Conservation (phyloP, 2,329 filamentous ascomycete genomes). For the Penicillium paneum region DNA sequence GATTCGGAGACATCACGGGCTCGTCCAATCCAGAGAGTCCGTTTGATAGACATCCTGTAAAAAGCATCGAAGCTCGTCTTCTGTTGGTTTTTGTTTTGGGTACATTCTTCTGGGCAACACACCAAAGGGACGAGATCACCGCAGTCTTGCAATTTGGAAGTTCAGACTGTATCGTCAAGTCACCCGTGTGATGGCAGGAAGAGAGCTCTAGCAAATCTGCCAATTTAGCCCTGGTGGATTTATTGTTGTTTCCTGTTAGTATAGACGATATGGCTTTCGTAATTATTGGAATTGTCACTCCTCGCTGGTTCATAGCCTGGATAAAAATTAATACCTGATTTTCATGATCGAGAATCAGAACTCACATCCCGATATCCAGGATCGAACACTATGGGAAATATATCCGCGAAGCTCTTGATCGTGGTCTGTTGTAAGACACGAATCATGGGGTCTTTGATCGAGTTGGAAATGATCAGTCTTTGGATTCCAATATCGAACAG, state of each 20-base stretch:
- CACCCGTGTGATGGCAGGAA: background rate
- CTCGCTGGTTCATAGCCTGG: constrained; percentile 38
- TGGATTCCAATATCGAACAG: constrained; percentile 30
- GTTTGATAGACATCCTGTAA: background rate
- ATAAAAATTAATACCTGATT: background rate
- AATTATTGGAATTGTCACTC: constrained; percentile 34
- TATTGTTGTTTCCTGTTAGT: constrained; percentile 22
- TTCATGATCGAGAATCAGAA: background rate
- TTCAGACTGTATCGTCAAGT: background rate
- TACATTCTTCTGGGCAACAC: constrained; percentile 29
- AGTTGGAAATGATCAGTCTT: constrained; percentile 15
- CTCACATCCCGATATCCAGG: constrained; percentile 32
- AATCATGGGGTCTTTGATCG: constrained; percentile 3
- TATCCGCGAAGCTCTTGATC: constrained; percentile 19
- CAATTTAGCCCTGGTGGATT: constrained; percentile 15
- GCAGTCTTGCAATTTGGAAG: constrained; percentile 13
- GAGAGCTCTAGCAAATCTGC: constrained; percentile 3
- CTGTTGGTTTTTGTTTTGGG: constrained; percentile 12
- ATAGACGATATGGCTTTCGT: constrained; percentile 35
- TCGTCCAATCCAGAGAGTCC: background rate
- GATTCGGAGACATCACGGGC: background rate
- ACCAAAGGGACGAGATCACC: constrained; percentile 34
- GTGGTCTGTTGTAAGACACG: background rate
- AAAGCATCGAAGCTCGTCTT: background rate
- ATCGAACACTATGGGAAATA: constrained; percentile 33